A percentile compares a stretch with the other conserved stretches of the same genome.
Evolutionary conservation across 495 filamentous ascomycete genomes (phyloP).

Genomic region (Clavariopsis aquatica): DNA sequence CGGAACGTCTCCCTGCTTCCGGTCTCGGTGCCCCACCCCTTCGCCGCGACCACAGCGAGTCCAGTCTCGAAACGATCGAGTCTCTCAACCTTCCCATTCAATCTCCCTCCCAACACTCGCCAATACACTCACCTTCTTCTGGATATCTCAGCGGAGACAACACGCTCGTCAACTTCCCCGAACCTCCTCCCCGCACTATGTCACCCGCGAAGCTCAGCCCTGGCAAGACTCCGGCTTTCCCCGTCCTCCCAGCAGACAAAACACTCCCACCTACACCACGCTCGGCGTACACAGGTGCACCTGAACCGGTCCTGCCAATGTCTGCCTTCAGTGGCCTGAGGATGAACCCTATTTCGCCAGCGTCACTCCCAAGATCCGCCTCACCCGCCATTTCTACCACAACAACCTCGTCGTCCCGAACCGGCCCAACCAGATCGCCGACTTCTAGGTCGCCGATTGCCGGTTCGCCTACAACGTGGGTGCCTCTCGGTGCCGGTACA

Average conservation of each 20-base stretch:
- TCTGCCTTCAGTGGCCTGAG: constrained; percentile 25
- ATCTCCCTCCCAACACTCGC: constrained; percentile 16
- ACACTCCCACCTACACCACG: constrained; percentile 35
- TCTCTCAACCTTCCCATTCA: constrained; percentile 35
- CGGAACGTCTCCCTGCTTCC: not conserved
- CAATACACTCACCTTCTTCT: constrained; percentile 12
- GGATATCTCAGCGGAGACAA: not conserved
- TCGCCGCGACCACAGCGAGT: constrained; percentile 31
- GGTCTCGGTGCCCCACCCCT: constrained; percentile 2
- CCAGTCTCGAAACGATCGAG: constrained; percentile 15
- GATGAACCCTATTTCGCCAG: constrained; percentile 32
- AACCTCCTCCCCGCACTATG: constrained; percentile 6
- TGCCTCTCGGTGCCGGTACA: constrained; percentile 33
- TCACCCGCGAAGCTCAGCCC: constrained; percentile 19
- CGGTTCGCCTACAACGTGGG: constrained; percentile 24
- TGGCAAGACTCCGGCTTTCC: constrained; percentile 10
- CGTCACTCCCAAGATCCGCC: constrained; percentile 11
- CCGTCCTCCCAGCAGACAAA: constrained; percentile 27
- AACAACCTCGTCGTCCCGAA: not conserved
- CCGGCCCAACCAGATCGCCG: not conserved
- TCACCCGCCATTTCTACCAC: not conserved
- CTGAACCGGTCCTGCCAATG: not conserved
- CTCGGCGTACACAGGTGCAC: constrained; percentile 3
- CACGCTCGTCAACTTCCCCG: constrained; percentile 13
- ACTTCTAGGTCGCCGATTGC: constrained; percentile 16